Percentiles rank a stretch among this genome's conserved stretches.
Conservation (phyloP, 164 flowering plant genomes). For the Paratinospora sagittata region DNA sequence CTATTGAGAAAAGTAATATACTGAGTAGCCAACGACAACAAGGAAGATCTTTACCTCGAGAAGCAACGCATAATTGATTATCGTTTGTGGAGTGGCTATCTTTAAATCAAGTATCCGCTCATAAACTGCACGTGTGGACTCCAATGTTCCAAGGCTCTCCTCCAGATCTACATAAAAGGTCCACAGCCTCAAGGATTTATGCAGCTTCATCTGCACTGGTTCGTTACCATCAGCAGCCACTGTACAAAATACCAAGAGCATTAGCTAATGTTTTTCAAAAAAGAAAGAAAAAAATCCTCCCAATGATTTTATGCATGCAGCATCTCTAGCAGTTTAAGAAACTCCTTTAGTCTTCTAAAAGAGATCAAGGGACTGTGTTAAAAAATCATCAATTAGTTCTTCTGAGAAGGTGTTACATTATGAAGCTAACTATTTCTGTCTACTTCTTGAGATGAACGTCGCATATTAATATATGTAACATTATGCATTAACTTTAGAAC, state of each 20-base stretch:
- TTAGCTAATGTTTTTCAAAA: background rate
- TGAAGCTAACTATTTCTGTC: background rate
- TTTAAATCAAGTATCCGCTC: conserved; percentile 82
- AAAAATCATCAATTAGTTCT: background rate
- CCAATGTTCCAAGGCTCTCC: conserved; percentile 78
- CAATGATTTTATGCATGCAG: background rate
- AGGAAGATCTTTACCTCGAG: conserved; percentile 54
- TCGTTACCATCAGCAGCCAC: conserved; percentile 95
- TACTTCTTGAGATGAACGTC: background rate
- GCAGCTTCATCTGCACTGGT: conserved; percentile 93
- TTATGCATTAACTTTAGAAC: background rate
- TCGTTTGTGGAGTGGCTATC: conserved; percentile 94
- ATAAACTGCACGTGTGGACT: conserved; percentile 82
- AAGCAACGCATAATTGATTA: conserved; percentile 82
- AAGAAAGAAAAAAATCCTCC: background rate
- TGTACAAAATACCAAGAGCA: conserved; percentile 23
- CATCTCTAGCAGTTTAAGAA: background rate
- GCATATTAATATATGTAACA: background rate
- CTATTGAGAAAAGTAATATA: background rate
- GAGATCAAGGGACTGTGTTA: background rate
- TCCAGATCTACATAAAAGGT: conserved; percentile 85
- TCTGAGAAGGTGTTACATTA: background rate
- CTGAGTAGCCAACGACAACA: no score
- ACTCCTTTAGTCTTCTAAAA: background rate
- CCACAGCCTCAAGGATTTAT: conserved; percentile 81